Evolutionary conservation across 495 filamentous ascomycete genomes (phyloP), one percentile per base, ranked within the genome.

Genomic region (Trichoderma orchidacearum): DNA sequence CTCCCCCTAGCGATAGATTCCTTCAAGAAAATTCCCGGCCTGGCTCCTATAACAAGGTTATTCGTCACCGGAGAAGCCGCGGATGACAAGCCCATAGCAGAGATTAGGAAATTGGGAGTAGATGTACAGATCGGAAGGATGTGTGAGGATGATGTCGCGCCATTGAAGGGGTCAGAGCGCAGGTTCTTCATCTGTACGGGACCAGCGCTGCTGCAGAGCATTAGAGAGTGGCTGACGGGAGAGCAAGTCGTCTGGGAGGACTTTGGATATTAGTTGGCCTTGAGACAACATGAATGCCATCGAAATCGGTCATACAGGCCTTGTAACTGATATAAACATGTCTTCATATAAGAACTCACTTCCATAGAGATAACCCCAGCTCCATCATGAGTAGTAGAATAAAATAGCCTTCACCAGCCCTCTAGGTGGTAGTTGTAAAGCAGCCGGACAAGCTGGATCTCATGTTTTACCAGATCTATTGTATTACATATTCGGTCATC

Each of bases 191-290:
- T 87, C 30, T 92, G 87, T 63, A 77, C 83, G 4, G 78, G 82
- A 3, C 68, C 72, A 25, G 66, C 62, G 31, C 69, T 91, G 66
- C 73, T 79, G 59, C 79, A 73, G 59, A 62, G 63, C 9, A 55
- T 90, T 51, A 36, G 83, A 56, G 70, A 66, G 23, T 90, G 87
- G 87, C 66, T 88, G 53, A 68, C 71, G 18, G 83, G 78, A 3
- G 80, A 83, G 60, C 74, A 78, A 12, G 75, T 84, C 30, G 58
- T 83, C 18, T 83, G 77, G 66, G 87, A 90, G 66, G 82, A 84
- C 68, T 90, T 91, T 62, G 75, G 78, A 52, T 90, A 83, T 67
- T 87, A 63, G n/a, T n/a, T n/a, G n/a, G n/a, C n/a, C n/a, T n/a
- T n/a, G n/a, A n/a, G n/a, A n/a, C n/a, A n/a, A n/a, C n/a, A n/a